These are phyloP conservation scores for Solanum paucissectum DNA, from an alignment of 257 asterid species.

Conservation along the genomic window DNA sequence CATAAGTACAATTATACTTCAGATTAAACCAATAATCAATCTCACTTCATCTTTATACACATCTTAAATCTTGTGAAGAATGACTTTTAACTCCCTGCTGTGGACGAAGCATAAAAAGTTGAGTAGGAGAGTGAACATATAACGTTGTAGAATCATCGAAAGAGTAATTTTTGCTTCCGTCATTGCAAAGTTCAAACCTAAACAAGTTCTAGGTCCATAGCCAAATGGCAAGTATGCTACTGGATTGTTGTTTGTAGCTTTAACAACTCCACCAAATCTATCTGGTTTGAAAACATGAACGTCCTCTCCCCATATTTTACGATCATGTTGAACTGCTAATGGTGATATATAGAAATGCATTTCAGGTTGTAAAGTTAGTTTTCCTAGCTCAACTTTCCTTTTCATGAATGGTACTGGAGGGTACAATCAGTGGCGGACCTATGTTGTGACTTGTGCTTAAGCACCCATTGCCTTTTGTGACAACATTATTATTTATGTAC, in stretches of 20 bases:
- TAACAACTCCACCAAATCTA: constrained; percentile 30
- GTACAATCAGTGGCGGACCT: too few species aligned
- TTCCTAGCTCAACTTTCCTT: constrained; percentile 35
- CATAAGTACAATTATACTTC: background rate
- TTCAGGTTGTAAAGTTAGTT: constrained; percentile 26
- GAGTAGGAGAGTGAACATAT: constrained; percentile 44
- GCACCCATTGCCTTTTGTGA: too few species aligned
- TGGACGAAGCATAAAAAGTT: constrained; percentile 46
- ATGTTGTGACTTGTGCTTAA: too few species aligned
- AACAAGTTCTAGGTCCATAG: constrained; percentile 56
- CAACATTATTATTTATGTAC: too few species aligned
- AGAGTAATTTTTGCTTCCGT: constrained; percentile 35
- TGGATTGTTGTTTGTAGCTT: constrained; percentile 33
- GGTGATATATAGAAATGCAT: constrained; percentile 38
- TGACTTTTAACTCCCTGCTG: constrained; percentile 42
- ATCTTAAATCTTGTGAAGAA: constrained; percentile 28
- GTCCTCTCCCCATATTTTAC: constrained; percentile 58
- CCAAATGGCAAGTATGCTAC: constrained; percentile 57
- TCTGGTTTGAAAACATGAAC: constrained; percentile 40
- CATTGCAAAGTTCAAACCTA: constrained; percentile 44
- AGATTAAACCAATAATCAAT: background rate
- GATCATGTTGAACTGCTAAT: constrained; percentile 52
- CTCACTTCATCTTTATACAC: background rate
- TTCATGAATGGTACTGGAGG: constrained; percentile 53
- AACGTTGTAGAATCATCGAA: constrained; percentile 50